phyloP scores from a whole-genome alignment of 352 stramenopile genomes.

The Globisporangium acanthophoron region DNA sequence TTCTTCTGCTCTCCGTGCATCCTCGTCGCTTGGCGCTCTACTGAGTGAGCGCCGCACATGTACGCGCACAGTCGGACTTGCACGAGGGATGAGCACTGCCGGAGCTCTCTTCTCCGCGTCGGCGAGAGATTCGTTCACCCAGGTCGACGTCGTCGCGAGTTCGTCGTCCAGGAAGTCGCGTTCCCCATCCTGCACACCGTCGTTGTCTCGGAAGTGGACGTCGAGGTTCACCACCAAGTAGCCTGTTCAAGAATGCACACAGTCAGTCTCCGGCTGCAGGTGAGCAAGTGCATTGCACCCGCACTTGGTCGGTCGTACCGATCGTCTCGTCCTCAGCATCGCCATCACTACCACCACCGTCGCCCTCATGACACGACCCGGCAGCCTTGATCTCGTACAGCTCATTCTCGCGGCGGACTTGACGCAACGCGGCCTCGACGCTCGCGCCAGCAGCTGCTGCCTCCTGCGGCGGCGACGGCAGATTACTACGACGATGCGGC shows the following conservation, averaged over 20 bases:
- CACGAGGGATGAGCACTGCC: constrained; percentile 3
- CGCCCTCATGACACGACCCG: not conserved
- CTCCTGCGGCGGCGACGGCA: constrained; percentile 1
- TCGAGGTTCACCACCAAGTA: constrained; percentile 29
- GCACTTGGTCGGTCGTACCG: constrained; percentile 1
- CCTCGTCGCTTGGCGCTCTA: not conserved
- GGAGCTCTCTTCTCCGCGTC: not conserved
- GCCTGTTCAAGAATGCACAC: constrained; percentile 3
- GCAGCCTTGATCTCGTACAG: constrained; percentile 37
- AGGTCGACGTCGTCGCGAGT: not conserved
- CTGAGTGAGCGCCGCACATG: not conserved
- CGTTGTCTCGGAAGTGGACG: not conserved
- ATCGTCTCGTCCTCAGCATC: not conserved
- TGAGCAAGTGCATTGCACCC: not conserved
- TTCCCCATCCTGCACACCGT: not conserved
- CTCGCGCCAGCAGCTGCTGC: constrained; percentile 14
- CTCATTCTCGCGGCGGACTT: constrained; percentile 20
- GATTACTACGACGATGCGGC: not conserved
- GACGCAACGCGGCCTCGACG: constrained; percentile 14
- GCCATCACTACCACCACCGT: not conserved
- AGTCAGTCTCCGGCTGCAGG: not conserved
- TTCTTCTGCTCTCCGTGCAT: not conserved
- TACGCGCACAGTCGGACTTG: constrained; percentile 3
- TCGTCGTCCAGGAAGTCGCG: not conserved
- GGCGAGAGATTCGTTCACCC: not conserved